Conservation (phyloP, 2,329 filamentous ascomycete genomes). For the Aspergillus felis region DNA sequence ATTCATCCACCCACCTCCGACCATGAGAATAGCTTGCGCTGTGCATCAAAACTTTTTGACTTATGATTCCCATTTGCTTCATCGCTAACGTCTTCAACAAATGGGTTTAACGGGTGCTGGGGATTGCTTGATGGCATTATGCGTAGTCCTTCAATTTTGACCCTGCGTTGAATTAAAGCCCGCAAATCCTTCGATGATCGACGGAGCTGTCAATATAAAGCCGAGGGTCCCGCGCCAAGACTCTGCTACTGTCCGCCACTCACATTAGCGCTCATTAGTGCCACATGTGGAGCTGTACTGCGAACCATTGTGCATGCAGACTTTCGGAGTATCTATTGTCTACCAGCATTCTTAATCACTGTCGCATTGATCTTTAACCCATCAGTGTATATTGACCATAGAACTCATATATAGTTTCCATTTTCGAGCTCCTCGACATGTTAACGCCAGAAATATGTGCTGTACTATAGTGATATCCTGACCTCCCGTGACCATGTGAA, state of each 20-base stretch:
- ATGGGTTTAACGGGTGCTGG: constrained; percentile 10
- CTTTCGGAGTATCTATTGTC: no score
- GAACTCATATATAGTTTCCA: background rate
- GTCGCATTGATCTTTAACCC: no score
- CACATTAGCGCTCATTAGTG: background rate
- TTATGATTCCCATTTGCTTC: background rate
- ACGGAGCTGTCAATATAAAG: background rate
- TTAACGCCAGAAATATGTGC: background rate
- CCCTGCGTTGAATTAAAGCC: constrained; percentile 12
- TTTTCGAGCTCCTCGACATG: background rate
- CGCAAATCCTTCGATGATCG: background rate
- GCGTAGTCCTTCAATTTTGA: background rate
- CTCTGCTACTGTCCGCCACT: background rate
- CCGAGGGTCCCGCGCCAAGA: constrained; percentile 6
- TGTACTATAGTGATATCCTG: background rate
- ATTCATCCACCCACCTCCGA: constrained; percentile 15
- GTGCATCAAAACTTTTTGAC: background rate
- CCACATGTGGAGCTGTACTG: background rate
- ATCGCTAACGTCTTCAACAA: constrained; percentile 15
- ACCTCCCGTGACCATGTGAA: background rate
- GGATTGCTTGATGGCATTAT: constrained; percentile 1
- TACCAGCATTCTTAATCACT: background rate
- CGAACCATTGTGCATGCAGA: background rate
- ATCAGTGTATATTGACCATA: background rate
- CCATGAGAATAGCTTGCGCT: constrained; percentile 15